Conservation (phyloP, 768 basidiomycete genomes). For the Leccinum subgranulosum region DNA sequence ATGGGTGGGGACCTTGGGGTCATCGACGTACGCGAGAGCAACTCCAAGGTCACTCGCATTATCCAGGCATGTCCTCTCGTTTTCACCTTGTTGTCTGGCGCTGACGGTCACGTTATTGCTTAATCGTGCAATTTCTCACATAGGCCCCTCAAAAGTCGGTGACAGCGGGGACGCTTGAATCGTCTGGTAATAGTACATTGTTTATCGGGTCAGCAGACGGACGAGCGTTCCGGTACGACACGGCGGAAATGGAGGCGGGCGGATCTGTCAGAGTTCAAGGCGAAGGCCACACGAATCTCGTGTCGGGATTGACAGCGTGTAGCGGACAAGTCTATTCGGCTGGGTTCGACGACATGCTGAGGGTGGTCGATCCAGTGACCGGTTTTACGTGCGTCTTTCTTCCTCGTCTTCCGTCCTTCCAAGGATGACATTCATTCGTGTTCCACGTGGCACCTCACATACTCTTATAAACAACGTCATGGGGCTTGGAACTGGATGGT, state of each 20-base stretch:
- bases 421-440: background rate
- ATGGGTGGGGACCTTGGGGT: constrained; percentile 79
- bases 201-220: constrained; percentile 81
- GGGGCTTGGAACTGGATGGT: background rate
- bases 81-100: background rate
- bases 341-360: constrained; percentile 78
- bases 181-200: constrained; percentile 52
- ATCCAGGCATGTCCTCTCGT: constrained; percentile 49
- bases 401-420: background rate
- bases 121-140: background rate
- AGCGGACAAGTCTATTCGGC: constrained; percentile 59
- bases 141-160: constrained; percentile 83
- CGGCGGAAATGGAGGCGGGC: constrained; percentile 13
- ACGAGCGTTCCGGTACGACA: constrained; percentile 62
- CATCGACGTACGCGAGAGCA: constrained; percentile 66
- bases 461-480: background rate
- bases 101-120: background rate
- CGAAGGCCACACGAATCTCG: constrained; percentile 64
- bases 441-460: background rate
- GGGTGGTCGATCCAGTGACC: constrained; percentile 51
- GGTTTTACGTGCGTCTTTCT: constrained; percentile 28
- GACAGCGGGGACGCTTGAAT: constrained; percentile 52
- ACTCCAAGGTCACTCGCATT: constrained; percentile 56
- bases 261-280: constrained; percentile 50
- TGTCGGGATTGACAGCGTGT: constrained; percentile 56